phyloP scores from a whole-genome alignment of 257 asterid species.

The Orobanche coerulescens region DNA sequence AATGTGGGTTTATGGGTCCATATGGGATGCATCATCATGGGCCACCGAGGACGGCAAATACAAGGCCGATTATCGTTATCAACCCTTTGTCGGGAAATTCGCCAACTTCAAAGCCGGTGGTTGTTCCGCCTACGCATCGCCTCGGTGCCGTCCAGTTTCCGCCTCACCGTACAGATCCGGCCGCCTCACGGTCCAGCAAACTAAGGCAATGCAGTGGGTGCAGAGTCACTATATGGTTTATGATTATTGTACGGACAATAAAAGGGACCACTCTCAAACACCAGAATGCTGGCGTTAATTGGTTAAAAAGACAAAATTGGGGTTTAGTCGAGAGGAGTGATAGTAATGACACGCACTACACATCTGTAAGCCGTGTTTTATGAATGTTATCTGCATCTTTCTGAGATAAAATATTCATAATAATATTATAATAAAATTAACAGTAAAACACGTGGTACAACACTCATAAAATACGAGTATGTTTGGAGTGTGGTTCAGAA shows the following conservation, averaged over 20 bases:
- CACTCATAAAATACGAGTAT: not conserved
- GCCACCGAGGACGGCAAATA: slow-evolving; percentile 86
- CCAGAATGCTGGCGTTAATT: slow-evolving; percentile 62
- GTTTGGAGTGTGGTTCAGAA: no score
- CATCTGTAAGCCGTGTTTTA: no score
- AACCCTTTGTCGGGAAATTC: slow-evolving; percentile 73
- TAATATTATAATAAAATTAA: no score
- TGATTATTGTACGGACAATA: slow-evolving; percentile 62
- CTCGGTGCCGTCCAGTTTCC: slow-evolving; percentile 61
- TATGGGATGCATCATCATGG: slow-evolving; percentile 96
- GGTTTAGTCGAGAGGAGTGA: not conserved
- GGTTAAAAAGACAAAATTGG: not conserved
- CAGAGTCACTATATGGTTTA: slow-evolving; percentile 57
- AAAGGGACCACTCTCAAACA: slow-evolving; percentile 70
- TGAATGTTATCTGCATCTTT: no score
- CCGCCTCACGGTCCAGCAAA: slow-evolving; percentile 51
- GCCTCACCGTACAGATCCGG: slow-evolving; percentile 65
- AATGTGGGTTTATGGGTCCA: slow-evolving; percentile 93
- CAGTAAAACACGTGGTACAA: no score
- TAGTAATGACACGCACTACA: no score
- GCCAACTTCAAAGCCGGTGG: slow-evolving; percentile 63
- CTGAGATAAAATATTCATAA: no score
- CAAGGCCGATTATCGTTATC: slow-evolving; percentile 67
- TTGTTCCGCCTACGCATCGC: slow-evolving; percentile 67
- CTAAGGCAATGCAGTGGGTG: slow-evolving; percentile 61